Conservation (phyloP, 164 flowering plant species). For the Piper betle region DNA sequence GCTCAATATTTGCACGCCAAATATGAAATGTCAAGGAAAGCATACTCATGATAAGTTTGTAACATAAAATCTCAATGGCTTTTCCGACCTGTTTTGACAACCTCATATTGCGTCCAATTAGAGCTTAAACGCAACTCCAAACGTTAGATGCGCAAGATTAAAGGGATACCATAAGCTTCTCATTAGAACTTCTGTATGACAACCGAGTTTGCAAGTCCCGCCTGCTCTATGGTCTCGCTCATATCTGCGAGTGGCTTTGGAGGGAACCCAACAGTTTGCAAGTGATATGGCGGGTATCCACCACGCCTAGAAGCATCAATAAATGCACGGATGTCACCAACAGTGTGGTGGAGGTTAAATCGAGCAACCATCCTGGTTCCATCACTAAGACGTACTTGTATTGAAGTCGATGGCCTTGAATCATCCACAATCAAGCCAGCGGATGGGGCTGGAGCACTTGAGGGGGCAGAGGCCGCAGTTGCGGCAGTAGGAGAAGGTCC, state of each 20-base stretch:
- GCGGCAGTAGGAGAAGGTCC: conserved; percentile 10
- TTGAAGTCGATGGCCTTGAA: conserved; percentile 54
- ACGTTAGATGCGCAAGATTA: not conserved
- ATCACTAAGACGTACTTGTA: conserved; percentile 77
- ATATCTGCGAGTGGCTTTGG: conserved; percentile 66
- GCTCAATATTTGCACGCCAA: too few relatives aligned
- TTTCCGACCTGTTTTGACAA: too few relatives aligned
- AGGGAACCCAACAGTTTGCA: conserved; percentile 81
- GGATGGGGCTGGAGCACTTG: conserved; percentile 34
- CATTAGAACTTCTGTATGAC: conserved; percentile 61
- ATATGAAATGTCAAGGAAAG: too few relatives aligned
- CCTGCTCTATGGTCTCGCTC: conserved; percentile 70
- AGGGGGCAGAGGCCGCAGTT: conserved; percentile 14
- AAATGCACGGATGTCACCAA: conserved; percentile 61
- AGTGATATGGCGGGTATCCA: conserved; percentile 38
- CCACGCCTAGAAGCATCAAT: conserved; percentile 74
- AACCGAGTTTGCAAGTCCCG: conserved; percentile 88
- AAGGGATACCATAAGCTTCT: not conserved
- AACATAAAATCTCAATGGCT: too few relatives aligned
- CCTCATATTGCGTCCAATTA: too few relatives aligned
- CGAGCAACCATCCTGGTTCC: conserved; percentile 80
- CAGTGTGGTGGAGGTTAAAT: conserved; percentile 66
- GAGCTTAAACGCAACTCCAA: too few relatives aligned
- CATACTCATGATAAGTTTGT: too few relatives aligned
- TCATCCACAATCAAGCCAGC: conserved; percentile 49